phyloP scores from a whole-genome alignment of 805 yeast species.

The Pichia manshurica region DNA sequence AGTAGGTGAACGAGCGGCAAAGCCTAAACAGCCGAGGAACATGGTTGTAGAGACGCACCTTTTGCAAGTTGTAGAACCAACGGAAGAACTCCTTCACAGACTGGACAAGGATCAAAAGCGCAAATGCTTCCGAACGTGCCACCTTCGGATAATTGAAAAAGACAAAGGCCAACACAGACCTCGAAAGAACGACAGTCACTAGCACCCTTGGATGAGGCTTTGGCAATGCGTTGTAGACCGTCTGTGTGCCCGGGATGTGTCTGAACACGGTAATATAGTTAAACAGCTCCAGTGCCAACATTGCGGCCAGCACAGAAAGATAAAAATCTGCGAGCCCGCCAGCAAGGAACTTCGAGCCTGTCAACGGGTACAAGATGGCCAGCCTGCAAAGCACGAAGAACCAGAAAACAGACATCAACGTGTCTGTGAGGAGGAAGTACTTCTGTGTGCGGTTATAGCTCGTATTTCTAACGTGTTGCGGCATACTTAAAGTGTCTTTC shows the following conservation, averaged over 20 bases:
- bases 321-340: slow-evolving; percentile 70
- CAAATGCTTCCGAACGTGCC: slow-evolving; percentile 22
- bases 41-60: slow-evolving; percentile 23
- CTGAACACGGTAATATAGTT: slow-evolving; percentile 19
- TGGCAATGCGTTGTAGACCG: slow-evolving; percentile 10
- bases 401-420: slow-evolving; percentile 40
- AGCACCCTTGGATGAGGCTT: slow-evolving; percentile 15
- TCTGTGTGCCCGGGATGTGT: slow-evolving; percentile 10
- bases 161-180: slow-evolving; percentile 16
- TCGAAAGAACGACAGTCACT: slow-evolving; percentile 8
- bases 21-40: slow-evolving; percentile 17
- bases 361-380: slow-evolving; percentile 51
- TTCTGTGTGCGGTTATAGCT: slow-evolving; percentile 23
- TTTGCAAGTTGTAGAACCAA: slow-evolving; percentile 25
- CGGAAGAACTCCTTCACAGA: slow-evolving; percentile 23
- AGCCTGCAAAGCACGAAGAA: slow-evolving; percentile 44
- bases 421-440: slow-evolving; percentile 19
- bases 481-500: not conserved
- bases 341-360: slow-evolving; percentile 59
- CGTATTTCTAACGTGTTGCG: slow-evolving; percentile 1
- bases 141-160: slow-evolving; percentile 25
- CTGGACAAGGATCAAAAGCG: slow-evolving; percentile 19
- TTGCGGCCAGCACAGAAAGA: slow-evolving; percentile 15
- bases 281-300: slow-evolving; percentile 19
- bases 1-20: slow-evolving; percentile 14